Evolutionary conservation across 257 asterid genomes (phyloP).

Genomic region (Solanum piurae): DNA sequence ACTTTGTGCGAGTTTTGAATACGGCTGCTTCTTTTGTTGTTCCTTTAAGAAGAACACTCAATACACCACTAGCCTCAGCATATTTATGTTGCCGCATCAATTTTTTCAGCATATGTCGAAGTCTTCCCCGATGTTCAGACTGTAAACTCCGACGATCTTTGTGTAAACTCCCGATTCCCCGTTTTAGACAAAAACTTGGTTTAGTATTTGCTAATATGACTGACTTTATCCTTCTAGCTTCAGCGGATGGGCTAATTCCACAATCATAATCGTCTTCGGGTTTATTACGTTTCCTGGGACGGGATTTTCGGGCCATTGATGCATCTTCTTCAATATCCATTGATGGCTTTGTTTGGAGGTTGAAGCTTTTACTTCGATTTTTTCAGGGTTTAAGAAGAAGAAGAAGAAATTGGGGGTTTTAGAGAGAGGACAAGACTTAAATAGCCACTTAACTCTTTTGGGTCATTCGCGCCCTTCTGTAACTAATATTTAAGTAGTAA

Average conservation of each 20-base stretch:
- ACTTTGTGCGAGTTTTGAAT: conserved; percentile 50
- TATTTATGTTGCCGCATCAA: conserved; percentile 45
- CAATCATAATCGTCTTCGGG: conserved; percentile 10
- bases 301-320: background rate
- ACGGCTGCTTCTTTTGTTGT: conserved; percentile 30
- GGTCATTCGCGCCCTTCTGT: background rate
- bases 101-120: conserved; percentile 29
- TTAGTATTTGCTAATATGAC: conserved; percentile 19
- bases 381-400: background rate
- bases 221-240: conserved; percentile 19
- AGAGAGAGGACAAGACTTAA: too few species aligned
- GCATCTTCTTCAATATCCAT: background rate
- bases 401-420: background rate
- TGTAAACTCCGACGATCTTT: conserved; percentile 28
- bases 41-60: conserved; percentile 58
- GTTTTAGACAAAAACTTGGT: conserved; percentile 54
- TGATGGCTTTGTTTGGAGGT: background rate
- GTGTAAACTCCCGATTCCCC: conserved; percentile 30
- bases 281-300: background rate
- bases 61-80: conserved; percentile 67
- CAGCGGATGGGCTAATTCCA: conserved; percentile 1
- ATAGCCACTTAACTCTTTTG: background rate
- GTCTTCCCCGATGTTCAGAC: conserved; percentile 35
- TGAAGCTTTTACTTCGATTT: background rate
- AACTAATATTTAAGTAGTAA: too few species aligned